Conservation (phyloP, 1,139 yeast genomes). For the Saccharomyces hybrid region DNA sequence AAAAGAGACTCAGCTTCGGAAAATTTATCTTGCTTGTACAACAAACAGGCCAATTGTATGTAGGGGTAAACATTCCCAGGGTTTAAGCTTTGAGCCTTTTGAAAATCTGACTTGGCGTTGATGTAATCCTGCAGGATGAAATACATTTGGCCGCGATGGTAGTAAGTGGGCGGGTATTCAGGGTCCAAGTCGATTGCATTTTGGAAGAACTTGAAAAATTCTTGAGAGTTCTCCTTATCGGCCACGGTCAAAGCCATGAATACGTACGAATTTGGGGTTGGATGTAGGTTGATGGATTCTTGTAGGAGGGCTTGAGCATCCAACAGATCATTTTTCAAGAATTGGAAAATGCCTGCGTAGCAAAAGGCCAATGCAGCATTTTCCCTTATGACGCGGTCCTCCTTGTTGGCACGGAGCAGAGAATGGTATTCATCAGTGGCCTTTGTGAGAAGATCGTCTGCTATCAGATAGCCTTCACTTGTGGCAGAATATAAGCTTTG, state of each 20-base stretch:
- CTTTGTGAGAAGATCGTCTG: slow-evolving; percentile 58
- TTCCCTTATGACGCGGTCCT: slow-evolving; percentile 30
- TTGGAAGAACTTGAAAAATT: slow-evolving; percentile 46
- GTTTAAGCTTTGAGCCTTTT: slow-evolving; percentile 63
- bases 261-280: slow-evolving; percentile 75
- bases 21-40: slow-evolving; percentile 67
- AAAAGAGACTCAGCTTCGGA: slow-evolving; percentile 57
- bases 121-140: slow-evolving; percentile 68
- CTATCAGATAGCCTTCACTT: slow-evolving; percentile 61
- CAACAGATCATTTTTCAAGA: slow-evolving; percentile 63
- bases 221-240: slow-evolving; percentile 64
- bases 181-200: slow-evolving; percentile 64
- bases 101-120: slow-evolving; percentile 66
- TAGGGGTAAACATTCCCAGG: slow-evolving; percentile 72
- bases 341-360: slow-evolving; percentile 69
- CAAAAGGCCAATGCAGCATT: slow-evolving; percentile 68
- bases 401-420: slow-evolving; percentile 27
- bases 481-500: slow-evolving; percentile 55
- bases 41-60: slow-evolving; percentile 85
- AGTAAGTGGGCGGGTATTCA: slow-evolving; percentile 69
- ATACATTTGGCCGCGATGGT: slow-evolving; percentile 86
- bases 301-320: slow-evolving; percentile 52
- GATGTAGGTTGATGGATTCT: slow-evolving; percentile 54
- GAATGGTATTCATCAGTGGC: slow-evolving; percentile 52
- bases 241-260: slow-evolving; percentile 76